phyloP scores from a whole-genome alignment of 2,329 filamentous ascomycete species.

The Epichloe gansuensis region DNA sequence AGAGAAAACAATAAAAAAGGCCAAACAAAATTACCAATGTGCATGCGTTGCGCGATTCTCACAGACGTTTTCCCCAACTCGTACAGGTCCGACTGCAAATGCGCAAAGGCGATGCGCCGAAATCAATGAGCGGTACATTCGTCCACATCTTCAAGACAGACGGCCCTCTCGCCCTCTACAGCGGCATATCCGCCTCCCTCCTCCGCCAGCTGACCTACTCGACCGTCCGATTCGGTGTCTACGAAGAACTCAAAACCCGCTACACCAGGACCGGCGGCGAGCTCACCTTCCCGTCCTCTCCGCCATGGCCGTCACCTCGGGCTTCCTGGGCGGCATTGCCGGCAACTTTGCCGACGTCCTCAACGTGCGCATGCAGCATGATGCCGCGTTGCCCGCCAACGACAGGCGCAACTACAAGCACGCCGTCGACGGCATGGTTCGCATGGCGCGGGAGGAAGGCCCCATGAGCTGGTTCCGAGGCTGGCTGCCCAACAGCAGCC shows the following conservation, averaged over 20 bases:
- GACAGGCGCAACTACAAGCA: conserved; percentile 81
- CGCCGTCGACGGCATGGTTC: conserved; percentile 72
- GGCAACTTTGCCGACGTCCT: conserved; percentile 94
- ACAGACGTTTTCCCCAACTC: background rate
- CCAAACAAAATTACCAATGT: background rate
- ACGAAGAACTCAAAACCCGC: conserved; percentile 78
- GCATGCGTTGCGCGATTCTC: background rate
- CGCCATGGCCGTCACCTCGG: conserved; percentile 70
- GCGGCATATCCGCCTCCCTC: conserved; percentile 81
- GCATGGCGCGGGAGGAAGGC: conserved; percentile 84
- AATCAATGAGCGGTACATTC: conserved; percentile 78
- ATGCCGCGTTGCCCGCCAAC: conserved; percentile 58
- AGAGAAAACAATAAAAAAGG: too few relatives aligned
- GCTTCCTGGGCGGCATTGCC: conserved; percentile 76
- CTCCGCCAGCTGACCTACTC: conserved; percentile 93
- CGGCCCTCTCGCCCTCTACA: conserved; percentile 74
- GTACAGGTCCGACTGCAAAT: conserved; percentile 75
- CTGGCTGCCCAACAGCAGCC: conserved; percentile 68
- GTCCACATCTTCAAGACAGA: conserved; percentile 65
- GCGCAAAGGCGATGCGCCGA: conserved; percentile 60
- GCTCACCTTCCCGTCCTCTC: conserved; percentile 69
- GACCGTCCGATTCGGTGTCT: conserved; percentile 90
- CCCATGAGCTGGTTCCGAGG: conserved; percentile 66
- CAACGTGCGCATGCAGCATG: conserved; percentile 98
- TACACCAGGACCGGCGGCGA: conserved; percentile 35